Evolutionary conservation across 177 flowering plant species (phyloP).

Genomic region (Vitis hybrid): DNA sequence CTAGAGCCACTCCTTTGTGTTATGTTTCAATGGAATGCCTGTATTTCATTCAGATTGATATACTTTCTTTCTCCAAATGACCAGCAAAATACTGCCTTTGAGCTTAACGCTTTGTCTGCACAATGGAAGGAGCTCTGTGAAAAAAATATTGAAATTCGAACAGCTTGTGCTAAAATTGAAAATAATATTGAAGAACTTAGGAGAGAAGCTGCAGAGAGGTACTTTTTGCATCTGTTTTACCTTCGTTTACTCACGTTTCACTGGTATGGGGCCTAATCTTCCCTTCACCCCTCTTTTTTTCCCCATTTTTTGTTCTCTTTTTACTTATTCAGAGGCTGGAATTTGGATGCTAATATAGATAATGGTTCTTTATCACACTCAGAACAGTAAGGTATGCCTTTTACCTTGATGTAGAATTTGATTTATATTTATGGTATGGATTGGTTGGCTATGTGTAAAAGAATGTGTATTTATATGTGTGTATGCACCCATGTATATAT

Average conservation of each 20-base stretch:
- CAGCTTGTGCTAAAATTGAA: slow-evolving; percentile 69
- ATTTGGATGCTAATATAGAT: slow-evolving; percentile 50
- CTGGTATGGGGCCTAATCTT: background rate
- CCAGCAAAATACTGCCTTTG: slow-evolving; percentile 89
- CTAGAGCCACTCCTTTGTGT: background rate
- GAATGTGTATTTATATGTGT: too few species aligned
- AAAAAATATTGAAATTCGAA: slow-evolving; percentile 81
- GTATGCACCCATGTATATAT: too few species aligned
- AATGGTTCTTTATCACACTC: slow-evolving; percentile 37
- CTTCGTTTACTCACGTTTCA: background rate
- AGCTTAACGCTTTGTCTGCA: slow-evolving; percentile 71
- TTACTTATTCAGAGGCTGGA: slow-evolving; percentile 57
- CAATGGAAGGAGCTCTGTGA: slow-evolving; percentile 90
- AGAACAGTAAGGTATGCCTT: slow-evolving; percentile 32
- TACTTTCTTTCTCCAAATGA: slow-evolving; percentile 14
- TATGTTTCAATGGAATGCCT: background rate
- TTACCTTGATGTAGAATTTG: slow-evolving; percentile 4
- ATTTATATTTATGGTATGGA: background rate
- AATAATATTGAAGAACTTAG: slow-evolving; percentile 48
- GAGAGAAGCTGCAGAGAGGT: slow-evolving; percentile 79
- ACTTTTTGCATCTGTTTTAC: background rate
- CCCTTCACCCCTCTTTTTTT: too few species aligned
- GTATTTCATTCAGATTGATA: background rate
- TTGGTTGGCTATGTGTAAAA: too few species aligned
- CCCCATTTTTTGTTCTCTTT: background rate